Base-by-base conservation (phyloP, 495 filamentous ascomycete genomes). In the Apodospora peruviana region DNA sequence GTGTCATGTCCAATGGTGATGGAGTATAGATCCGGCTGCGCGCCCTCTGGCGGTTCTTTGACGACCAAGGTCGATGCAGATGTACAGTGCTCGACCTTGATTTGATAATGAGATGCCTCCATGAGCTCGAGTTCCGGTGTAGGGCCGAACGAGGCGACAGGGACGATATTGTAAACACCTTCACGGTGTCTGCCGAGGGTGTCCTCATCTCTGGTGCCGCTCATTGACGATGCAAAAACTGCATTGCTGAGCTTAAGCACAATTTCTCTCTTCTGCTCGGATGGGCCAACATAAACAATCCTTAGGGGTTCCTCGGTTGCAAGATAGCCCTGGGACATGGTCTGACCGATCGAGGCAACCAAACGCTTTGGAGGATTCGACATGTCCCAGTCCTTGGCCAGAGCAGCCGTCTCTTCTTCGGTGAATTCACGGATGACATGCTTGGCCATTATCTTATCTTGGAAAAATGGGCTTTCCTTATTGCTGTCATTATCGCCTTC, bases 161-260 rank as follows among this genome's bases (percentile, higher is more conserved):
- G 85, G 37, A 90, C 80, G 51, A 90, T 81, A 66, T 85, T 88
- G 64, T 83, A 90, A 14, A 75, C 45, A 34, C 58, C 58, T 12
- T 61, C 64, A 14, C 52, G 53, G 40, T 61, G 47, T 29, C 49
- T 45, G 39, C 48, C 36, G 38, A 56, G 43, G 27, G 47, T 20
- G 22, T 54, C 56, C 22, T 66, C 56, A 14, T 53, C 41, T 9
- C 39, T 47, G 22, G 42, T 45, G 25, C 41, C 58, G 43, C 45
- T 52, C 29, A 58, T 56, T 29, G 65, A 55, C 24, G 73, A 74
- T 9, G 65, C 72, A 50, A 68, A 71, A 43, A 77, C 65, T n/a
- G 86, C 84, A 51, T 79, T 80, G 16, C 80, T 85, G 40, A 90
- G 73, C 65, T 90, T 90, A 59, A 84, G 78, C n/a, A 88, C 73